Evolutionary conservation across 371 early-diverging fungal species (phyloP).

Genomic region (Actinomucor elegans): DNA sequence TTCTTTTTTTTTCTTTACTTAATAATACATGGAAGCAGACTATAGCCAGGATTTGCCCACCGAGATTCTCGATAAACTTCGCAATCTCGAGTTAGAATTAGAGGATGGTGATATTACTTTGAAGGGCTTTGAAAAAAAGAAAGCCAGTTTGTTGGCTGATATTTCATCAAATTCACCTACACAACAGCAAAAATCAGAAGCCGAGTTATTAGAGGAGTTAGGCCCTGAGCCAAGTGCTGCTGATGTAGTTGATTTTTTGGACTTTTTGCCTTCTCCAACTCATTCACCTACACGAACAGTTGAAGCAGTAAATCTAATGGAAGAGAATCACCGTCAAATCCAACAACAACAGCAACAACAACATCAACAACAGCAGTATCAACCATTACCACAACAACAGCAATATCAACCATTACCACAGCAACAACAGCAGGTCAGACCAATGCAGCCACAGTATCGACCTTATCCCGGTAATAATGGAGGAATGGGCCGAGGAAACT

Average conservation of each 20-base stretch:
- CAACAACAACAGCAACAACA: constrained; percentile 15
- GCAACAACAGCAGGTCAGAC: constrained; percentile 5
- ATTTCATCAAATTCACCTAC: constrained; percentile 15
- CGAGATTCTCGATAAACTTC: constrained; percentile 52
- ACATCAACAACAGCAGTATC: constrained; percentile 1
- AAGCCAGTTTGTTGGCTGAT: constrained; percentile 36
- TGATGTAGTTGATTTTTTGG: constrained; percentile 51
- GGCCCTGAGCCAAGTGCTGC: constrained; percentile 55
- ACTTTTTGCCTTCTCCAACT: constrained; percentile 50
- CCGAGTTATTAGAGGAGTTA: constrained; percentile 22
- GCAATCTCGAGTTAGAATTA: constrained; percentile 58
- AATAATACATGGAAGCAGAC: constrained; percentile 24
- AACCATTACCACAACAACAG: constrained; percentile 2
- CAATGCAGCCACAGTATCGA: constrained; percentile 13
- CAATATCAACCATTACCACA: background rate
- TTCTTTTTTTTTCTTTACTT: background rate
- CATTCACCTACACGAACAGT: constrained; percentile 31
- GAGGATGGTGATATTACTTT: constrained; percentile 71
- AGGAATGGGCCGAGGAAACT: background rate
- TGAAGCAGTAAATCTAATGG: constrained; percentile 29
- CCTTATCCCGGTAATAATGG: constrained; percentile 14
- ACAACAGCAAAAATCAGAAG: constrained; percentile 9
- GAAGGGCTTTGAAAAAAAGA: constrained; percentile 70
- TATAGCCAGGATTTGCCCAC: constrained; percentile 40
- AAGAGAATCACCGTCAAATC: constrained; percentile 24